Conservation (phyloP, 768 basidiomycete genomes). For the Gymnopilus dilepis region DNA sequence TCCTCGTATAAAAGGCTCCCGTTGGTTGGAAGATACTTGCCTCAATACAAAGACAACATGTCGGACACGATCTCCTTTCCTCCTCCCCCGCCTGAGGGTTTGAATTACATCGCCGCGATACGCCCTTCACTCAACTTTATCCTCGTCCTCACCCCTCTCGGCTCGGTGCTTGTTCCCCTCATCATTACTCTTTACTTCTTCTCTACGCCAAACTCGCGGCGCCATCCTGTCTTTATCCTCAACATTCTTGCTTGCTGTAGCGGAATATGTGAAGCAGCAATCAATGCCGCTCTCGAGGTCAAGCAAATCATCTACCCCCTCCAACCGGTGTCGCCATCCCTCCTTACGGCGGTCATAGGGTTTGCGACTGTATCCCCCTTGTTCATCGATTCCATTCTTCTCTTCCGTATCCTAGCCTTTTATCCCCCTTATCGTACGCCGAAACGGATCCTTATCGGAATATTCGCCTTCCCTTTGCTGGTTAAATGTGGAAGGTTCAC, state of each 20-base stretch:
- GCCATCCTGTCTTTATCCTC: conserved; percentile 36
- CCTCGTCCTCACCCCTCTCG: conserved; percentile 35
- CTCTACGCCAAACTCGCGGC: conserved; percentile 31
- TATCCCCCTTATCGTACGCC: conserved; percentile 33
- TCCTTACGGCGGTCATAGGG: conserved; percentile 27
- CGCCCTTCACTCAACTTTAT: conserved; percentile 27
- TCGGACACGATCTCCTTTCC: conserved; percentile 7
- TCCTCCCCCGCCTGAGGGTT: conserved; percentile 30
- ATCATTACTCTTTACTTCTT: conserved; percentile 38
- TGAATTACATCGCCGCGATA: conserved; percentile 35
- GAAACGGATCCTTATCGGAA: conserved; percentile 13
- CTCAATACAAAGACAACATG: not conserved
- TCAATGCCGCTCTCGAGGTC: conserved; percentile 28
- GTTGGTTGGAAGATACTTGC: no score
- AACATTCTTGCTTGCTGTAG: conserved; percentile 34
- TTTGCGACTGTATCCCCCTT: conserved; percentile 36
- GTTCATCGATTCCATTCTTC: conserved; percentile 42
- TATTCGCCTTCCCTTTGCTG: conserved; percentile 34
- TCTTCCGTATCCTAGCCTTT: conserved; percentile 42
- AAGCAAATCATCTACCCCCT: conserved; percentile 24
- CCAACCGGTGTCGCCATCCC: conserved; percentile 16
- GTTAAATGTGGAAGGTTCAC: conserved; percentile 37
- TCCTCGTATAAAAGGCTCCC: no score
- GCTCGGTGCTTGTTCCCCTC: conserved; percentile 37
- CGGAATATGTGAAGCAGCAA: conserved; percentile 30